Conservation (phyloP, 2,329 filamentous ascomycete species). For the Parastagonospora nodorum region DNA sequence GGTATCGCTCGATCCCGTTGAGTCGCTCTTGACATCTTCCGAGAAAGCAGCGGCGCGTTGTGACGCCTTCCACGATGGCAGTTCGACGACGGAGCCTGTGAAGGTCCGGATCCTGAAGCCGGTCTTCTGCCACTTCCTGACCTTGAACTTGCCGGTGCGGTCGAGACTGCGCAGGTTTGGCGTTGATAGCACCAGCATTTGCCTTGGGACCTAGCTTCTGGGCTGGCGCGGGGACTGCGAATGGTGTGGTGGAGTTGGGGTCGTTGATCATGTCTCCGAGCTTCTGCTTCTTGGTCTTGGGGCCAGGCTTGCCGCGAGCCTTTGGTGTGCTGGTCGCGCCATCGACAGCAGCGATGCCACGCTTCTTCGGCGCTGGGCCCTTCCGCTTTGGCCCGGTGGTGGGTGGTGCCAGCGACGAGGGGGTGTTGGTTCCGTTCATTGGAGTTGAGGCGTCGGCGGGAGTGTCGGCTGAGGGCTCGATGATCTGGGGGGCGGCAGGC, state of each 20-base stretch:
- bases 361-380: slow-evolving; percentile 69
- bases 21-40: slow-evolving; percentile 64
- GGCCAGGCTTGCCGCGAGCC: slow-evolving; percentile 83
- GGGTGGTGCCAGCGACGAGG: slow-evolving; percentile 51
- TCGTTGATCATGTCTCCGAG: slow-evolving; percentile 58
- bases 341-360: slow-evolving; percentile 61
- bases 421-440: slow-evolving; percentile 40
- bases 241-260: slow-evolving; percentile 46
- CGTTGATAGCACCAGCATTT: slow-evolving; percentile 97
- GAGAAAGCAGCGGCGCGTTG: slow-evolving; percentile 60
- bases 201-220: slow-evolving; percentile 96
- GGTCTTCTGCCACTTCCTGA: slow-evolving; percentile 87
- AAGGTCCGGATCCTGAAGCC: slow-evolving; percentile 88
- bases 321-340: slow-evolving; percentile 59
- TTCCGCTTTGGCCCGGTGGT: slow-evolving; percentile 71
- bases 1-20: slow-evolving; percentile 60
- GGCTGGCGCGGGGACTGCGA: slow-evolving; percentile 51
- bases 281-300: slow-evolving; percentile 95
- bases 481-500: slow-evolving; percentile 38
- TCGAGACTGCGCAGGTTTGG: slow-evolving; percentile 92
- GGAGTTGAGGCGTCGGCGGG: slow-evolving; percentile 49
- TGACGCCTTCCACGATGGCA: slow-evolving; percentile 83
- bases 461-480: slow-evolving; percentile 44
- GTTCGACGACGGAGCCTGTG: slow-evolving; percentile 81
- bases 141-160: slow-evolving; percentile 80